phyloP scores from a whole-genome alignment of 352 stramenopile genomes.

The Pythium coloratum region DNA sequence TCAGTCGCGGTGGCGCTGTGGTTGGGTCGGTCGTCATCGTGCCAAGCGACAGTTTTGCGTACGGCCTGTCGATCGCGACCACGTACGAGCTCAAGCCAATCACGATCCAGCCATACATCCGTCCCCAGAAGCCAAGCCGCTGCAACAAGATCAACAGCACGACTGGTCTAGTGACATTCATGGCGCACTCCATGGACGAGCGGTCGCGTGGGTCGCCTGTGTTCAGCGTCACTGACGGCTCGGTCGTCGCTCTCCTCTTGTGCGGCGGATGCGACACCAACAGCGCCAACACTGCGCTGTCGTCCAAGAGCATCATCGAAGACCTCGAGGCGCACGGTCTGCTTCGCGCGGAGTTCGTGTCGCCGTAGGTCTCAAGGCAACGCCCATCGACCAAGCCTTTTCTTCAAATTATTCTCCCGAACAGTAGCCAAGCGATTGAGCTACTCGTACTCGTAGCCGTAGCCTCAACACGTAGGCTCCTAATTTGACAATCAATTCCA shows the following conservation, averaged over 20 bases:
- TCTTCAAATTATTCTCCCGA: not conserved
- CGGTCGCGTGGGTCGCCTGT: not conserved
- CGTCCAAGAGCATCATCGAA: constrained; percentile 11
- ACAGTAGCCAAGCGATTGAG: not conserved
- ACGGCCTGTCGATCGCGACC: not conserved
- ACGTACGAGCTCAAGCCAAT: not conserved
- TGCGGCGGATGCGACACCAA: constrained; percentile 8
- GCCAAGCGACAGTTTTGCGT: not conserved
- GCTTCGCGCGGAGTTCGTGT: constrained; percentile 6
- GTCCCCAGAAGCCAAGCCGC: too few species aligned
- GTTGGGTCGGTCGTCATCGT: not conserved
- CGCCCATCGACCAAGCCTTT: not conserved
- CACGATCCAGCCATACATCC: not conserved
- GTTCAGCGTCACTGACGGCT: not conserved
- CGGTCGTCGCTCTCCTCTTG: constrained; percentile 8
- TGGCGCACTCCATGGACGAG: not conserved
- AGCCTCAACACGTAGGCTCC: not conserved
- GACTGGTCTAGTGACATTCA: not conserved
- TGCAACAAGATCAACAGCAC: not conserved
- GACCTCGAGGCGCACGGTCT: constrained; percentile 8
- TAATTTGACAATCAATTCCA: too few species aligned
- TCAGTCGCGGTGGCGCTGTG: not conserved
- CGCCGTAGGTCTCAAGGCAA: not conserved
- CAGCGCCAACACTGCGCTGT: constrained; percentile 8
- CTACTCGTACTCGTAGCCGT: not conserved